A percentile compares a stretch with the other conserved stretches of the same genome.
Conservation (phyloP, 768 basidiomycete genomes). For the Russula virescens region DNA sequence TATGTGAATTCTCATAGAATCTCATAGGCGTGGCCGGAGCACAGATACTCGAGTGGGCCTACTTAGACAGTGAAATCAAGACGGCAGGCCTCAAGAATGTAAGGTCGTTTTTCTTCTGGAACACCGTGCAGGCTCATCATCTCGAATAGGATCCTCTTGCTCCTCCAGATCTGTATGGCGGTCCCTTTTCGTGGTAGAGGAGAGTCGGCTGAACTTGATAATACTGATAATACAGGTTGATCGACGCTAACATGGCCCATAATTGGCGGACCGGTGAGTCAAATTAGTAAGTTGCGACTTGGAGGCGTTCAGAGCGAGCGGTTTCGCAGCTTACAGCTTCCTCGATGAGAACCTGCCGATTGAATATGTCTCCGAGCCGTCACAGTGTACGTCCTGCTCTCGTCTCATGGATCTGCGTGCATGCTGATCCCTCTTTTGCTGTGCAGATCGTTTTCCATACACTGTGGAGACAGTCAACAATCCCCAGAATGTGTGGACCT, state of each 20-base stretch:
- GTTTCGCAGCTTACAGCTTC: not conserved
- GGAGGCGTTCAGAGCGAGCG: not conserved
- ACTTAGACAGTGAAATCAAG: conserved; percentile 6
- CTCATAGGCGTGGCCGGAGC: not conserved
- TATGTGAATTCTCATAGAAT: not conserved
- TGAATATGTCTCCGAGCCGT: not conserved
- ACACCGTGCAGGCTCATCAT: not conserved
- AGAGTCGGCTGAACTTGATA: not conserved
- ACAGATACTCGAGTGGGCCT: not conserved
- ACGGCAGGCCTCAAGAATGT: not conserved
- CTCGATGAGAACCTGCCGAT: not conserved
- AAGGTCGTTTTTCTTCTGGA: not conserved
- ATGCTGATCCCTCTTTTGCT: too few species aligned
- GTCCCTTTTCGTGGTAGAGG: not conserved
- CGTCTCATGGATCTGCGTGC: too few species aligned
- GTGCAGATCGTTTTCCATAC: not conserved
- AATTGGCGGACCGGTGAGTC: conserved; percentile 3
- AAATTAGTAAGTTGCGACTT: not conserved
- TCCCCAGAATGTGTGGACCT: not conserved
- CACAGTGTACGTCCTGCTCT: not conserved
- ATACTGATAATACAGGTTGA: not conserved
- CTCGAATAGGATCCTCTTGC: not conserved
- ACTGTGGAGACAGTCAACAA: not conserved
- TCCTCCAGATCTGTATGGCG: not conserved
- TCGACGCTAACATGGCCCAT: not conserved